A percentile compares a stretch with the other conserved stretches of the same genome.
These are phyloP conservation scores for Hemisphaericaspora lyxosophila DNA, from an alignment of 1,139 yeast species.

Conservation along the genomic window DNA sequence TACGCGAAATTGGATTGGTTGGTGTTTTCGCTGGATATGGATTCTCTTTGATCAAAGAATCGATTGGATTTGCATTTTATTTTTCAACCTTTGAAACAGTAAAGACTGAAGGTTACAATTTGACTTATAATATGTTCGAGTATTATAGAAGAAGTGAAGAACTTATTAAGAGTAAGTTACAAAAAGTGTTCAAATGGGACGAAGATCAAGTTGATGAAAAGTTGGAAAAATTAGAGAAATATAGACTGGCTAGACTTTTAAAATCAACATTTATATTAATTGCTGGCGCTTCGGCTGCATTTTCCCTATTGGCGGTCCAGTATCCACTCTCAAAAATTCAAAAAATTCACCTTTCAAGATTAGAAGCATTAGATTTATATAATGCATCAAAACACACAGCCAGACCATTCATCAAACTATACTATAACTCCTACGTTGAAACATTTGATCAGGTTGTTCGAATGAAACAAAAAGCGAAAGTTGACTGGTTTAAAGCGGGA, in stretches of 20 bases:
- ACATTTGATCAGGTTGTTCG: slow-evolving; percentile 61
- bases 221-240: slow-evolving; percentile 32
- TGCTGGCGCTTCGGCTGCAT: slow-evolving; percentile 92
- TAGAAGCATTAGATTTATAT: slow-evolving; percentile 76
- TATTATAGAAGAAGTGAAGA: slow-evolving; percentile 47
- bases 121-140: slow-evolving; percentile 59
- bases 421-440: slow-evolving; percentile 71
- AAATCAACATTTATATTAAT: slow-evolving; percentile 70
- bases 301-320: slow-evolving; percentile 72
- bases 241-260: slow-evolving; percentile 49
- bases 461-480: slow-evolving; percentile 53
- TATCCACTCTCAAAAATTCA: slow-evolving; percentile 83
- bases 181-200: slow-evolving; percentile 20
- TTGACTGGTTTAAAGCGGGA: slow-evolving; percentile 63
- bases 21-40: slow-evolving; percentile 92
- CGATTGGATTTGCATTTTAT: slow-evolving; percentile 82
- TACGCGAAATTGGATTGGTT: slow-evolving; percentile 69
- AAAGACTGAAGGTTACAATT: slow-evolving; percentile 62
- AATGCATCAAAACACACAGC: slow-evolving; percentile 38
- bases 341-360: slow-evolving; percentile 70
- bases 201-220: slow-evolving; percentile 31
- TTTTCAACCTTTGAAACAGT: slow-evolving; percentile 84
- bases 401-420: slow-evolving; percentile 46
- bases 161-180: slow-evolving; percentile 21
- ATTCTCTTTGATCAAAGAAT: slow-evolving; percentile 73